A percentile compares a stretch with the other conserved stretches of the same genome.
Conservation (phyloP, 805 yeast species). For the Teunomyces cretensis region DNA sequence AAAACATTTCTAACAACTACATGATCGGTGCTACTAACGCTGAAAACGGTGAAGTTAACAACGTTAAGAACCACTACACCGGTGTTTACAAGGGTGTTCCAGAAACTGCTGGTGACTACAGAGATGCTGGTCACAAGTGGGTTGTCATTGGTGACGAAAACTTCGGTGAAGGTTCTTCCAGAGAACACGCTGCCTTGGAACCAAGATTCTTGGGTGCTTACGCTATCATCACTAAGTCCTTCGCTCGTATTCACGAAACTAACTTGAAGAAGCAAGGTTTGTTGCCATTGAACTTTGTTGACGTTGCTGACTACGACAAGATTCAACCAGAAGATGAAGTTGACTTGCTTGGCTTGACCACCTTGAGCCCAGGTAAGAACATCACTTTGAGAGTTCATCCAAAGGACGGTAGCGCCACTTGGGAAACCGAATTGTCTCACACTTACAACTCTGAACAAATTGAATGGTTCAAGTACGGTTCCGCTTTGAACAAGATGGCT, state of each 20-base stretch:
- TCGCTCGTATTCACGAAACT: slow-evolving; percentile 99
- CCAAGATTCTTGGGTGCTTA: slow-evolving; percentile 99
- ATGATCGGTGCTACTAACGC: slow-evolving; percentile 99
- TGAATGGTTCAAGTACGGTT: slow-evolving; percentile 98
- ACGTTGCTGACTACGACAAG: slow-evolving; percentile 89
- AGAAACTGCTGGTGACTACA: slow-evolving; percentile 92
- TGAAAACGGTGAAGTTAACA: slow-evolving; percentile 93
- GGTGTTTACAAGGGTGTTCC: slow-evolving; percentile 95
- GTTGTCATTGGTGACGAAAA: slow-evolving; percentile 97
- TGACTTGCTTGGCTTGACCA: slow-evolving; percentile 80
- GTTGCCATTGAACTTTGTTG: slow-evolving; percentile 90
- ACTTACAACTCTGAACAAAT: slow-evolving; percentile 96
- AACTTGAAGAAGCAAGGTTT: slow-evolving; percentile 99
- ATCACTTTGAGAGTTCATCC: slow-evolving; percentile 74
- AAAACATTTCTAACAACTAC: slow-evolving; percentile 97
- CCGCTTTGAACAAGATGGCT: slow-evolving; percentile 97
- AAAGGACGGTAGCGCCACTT: slow-evolving; percentile 67
- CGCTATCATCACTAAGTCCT: slow-evolving; percentile 95
- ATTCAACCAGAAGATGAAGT: slow-evolving; percentile 88
- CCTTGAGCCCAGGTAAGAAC: slow-evolving; percentile 91
- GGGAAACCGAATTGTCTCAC: slow-evolving; percentile 92
- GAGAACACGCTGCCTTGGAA: slow-evolving; percentile 99
- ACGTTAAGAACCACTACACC: slow-evolving; percentile 84
- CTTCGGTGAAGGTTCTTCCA: slow-evolving; percentile 98
- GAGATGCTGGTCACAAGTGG: slow-evolving; percentile 91